Evolutionary conservation across 148 eudicot species (phyloP).

Genomic region (Chenopodium berlandieri): DNA sequence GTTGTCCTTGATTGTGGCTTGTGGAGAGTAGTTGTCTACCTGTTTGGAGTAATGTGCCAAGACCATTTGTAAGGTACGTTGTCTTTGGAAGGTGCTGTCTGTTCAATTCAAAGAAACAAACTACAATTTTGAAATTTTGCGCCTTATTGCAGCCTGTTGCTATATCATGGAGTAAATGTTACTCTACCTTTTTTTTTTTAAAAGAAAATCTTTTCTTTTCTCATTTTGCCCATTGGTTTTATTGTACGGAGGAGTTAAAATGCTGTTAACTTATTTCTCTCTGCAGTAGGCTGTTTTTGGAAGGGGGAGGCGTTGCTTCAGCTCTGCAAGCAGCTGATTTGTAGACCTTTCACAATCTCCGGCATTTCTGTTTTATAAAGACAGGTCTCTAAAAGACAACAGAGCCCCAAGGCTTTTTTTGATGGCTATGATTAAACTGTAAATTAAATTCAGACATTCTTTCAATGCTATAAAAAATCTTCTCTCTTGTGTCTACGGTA

Average conservation of each 20-base stretch:
- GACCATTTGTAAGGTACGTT: background rate
- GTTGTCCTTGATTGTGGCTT: background rate
- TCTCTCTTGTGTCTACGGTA: background rate
- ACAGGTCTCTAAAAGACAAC: background rate
- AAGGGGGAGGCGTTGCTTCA: constrained; percentile 4
- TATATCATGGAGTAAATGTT: background rate
- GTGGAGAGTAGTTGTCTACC: background rate
- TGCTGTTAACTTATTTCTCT: background rate
- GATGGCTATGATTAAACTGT: constrained; percentile 9
- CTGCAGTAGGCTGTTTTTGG: constrained; percentile 10
- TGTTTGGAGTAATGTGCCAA: background rate
- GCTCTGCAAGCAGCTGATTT: constrained; percentile 3
- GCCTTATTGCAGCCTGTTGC: background rate
- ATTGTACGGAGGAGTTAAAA: background rate
- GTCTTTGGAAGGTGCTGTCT: background rate
- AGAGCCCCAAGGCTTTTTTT: background rate
- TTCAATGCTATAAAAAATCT: background rate
- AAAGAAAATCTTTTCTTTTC: background rate
- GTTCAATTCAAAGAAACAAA: no score
- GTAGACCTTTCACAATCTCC: background rate
- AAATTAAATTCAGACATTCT: background rate
- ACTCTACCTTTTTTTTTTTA: background rate
- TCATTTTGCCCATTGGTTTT: background rate
- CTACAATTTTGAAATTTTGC: background rate
- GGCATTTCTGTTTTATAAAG: background rate